Conservation (phyloP, 306 rosid genomes). For the Begonia fuchsioides region DNA sequence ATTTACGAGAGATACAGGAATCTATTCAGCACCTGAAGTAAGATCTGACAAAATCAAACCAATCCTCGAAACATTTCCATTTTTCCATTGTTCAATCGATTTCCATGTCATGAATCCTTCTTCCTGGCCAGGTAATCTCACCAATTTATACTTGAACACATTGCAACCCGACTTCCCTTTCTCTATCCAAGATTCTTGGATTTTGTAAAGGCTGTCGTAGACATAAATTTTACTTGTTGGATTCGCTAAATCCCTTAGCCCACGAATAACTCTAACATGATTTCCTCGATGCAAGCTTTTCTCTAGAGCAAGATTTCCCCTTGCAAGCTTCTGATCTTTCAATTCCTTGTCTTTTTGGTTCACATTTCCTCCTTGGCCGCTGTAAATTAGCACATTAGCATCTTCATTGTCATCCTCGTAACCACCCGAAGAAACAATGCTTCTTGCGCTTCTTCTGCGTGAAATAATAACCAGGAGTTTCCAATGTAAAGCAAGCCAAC, state of each 20-base stretch:
- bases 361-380: constrained; percentile 80
- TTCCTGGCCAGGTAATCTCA: constrained; percentile 55
- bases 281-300: constrained; percentile 64
- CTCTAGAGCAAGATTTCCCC: constrained; percentile 92
- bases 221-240: constrained; percentile 69
- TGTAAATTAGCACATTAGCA: constrained; percentile 64
- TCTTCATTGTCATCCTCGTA: constrained; percentile 68
- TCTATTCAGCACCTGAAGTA: constrained; percentile 68
- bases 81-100: constrained; percentile 64
- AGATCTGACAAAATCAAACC: constrained; percentile 86
- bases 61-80: constrained; percentile 33
- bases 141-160: constrained; percentile 65
- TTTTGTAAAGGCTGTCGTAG: constrained; percentile 81
- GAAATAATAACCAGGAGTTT: too few species aligned
- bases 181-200: constrained; percentile 75
- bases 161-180: constrained; percentile 65
- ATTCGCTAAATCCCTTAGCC: constrained; percentile 38
- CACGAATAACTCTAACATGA: constrained; percentile 75
- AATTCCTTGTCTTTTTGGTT: constrained; percentile 43
- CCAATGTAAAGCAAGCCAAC: too few species aligned
- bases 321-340: constrained; percentile 88
- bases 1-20: constrained; percentile 84
- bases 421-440: constrained; percentile 92
- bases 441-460: too few species aligned
- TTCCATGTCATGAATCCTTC: constrained; percentile 57